These are phyloP conservation scores for Salix suchowensis DNA, from an alignment of 345 rosid genomes.

Conservation along the genomic window DNA sequence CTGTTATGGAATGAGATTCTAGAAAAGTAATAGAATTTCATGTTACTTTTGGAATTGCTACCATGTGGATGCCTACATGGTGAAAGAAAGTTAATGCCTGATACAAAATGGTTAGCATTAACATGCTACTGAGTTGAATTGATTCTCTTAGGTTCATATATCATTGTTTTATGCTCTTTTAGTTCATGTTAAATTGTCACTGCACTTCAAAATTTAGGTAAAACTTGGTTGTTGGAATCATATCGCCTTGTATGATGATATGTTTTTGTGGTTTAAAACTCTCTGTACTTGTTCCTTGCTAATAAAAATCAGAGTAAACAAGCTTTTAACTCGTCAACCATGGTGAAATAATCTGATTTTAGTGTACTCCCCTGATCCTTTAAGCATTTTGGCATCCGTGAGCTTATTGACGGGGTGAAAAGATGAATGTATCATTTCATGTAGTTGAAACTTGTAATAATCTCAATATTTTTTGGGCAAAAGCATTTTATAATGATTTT, in stretches of 20 bases:
- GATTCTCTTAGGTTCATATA: not conserved
- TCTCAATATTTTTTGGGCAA: not conserved
- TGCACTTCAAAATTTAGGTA: not conserved
- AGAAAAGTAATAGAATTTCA: not conserved
- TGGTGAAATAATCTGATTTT: not conserved
- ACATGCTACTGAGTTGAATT: not conserved
- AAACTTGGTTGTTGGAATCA: not conserved
- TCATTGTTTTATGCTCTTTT: not conserved
- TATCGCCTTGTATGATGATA: not conserved
- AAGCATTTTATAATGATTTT: not conserved
- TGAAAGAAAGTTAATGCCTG: not conserved
- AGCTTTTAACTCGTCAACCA: not conserved
- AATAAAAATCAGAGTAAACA: not conserved
- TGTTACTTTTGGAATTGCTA: not conserved
- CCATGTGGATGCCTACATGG: not conserved
- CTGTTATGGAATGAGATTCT: not conserved
- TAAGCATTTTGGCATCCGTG: not conserved
- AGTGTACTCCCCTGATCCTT: not conserved
- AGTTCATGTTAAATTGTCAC: not conserved
- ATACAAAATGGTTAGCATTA: not conserved
- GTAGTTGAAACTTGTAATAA: not conserved
- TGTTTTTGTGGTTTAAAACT: not conserved
- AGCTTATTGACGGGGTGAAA: not conserved
- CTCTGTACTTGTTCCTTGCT: not conserved
- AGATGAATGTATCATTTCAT: not conserved